Conservation (phyloP, 2,329 filamentous ascomycete species). For the Allantophomopsis cytisporea region DNA sequence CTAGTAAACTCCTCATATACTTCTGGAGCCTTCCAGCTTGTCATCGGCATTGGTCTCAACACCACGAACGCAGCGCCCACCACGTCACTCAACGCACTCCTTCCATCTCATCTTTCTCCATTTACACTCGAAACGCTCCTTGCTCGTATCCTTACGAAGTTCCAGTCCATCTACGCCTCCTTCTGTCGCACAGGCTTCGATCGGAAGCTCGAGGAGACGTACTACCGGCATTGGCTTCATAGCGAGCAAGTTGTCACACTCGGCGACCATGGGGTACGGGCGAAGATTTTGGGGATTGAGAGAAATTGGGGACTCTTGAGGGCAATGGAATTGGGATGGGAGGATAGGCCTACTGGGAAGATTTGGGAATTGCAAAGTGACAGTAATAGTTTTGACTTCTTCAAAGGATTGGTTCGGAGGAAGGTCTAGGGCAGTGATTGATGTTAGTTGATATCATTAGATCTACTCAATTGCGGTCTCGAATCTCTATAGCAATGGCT, state of each 20-base stretch:
- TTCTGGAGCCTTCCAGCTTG: constrained; percentile 64
- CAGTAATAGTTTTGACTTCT: constrained; percentile 97
- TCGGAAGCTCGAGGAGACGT: constrained; percentile 55
- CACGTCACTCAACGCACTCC: constrained; percentile 68
- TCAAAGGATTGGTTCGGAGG: constrained; percentile 70
- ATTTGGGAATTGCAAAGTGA: constrained; percentile 84
- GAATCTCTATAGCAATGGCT: too few species aligned
- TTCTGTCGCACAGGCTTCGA: constrained; percentile 72
- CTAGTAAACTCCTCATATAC: constrained; percentile 80
- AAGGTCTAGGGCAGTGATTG: constrained; percentile 31
- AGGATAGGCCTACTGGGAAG: constrained; percentile 63
- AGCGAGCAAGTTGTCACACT: constrained; percentile 58
- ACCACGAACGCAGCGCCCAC: constrained; percentile 74
- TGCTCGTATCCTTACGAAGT: constrained; percentile 62
- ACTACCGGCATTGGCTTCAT: constrained; percentile 81
- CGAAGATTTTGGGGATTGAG: constrained; percentile 75
- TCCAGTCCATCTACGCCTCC: constrained; percentile 63
- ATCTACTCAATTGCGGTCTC: too few species aligned
- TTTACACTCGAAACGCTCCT: constrained; percentile 71
- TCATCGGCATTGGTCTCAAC: constrained; percentile 81
- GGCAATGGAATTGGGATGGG: constrained; percentile 67
- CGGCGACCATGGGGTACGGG: constrained; percentile 59
- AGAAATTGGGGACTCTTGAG: constrained; percentile 79
- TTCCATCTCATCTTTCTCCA: constrained; percentile 33
- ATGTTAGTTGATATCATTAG: too few species aligned